phyloP scores from a whole-genome alignment of 768 basidiomycete species.

The Xerocomellus dryophilus region DNA sequence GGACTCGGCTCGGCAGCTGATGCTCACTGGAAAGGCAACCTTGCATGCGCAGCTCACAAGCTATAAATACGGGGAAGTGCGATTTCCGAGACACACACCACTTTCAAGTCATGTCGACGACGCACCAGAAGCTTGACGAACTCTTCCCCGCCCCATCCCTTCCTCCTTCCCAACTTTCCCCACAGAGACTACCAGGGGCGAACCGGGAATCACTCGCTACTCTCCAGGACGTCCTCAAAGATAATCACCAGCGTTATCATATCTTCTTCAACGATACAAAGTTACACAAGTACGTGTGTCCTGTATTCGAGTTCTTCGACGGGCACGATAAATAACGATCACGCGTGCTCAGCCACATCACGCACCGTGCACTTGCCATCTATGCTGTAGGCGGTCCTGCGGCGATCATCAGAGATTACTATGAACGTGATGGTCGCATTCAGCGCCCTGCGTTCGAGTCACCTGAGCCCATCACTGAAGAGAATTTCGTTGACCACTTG shows the following conservation, averaged over 20 bases:
- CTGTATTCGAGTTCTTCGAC: background rate
- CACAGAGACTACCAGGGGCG: conserved; percentile 29
- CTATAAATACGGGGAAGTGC: conserved; percentile 1
- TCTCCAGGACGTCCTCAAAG: conserved; percentile 38
- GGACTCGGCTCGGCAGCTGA: background rate
- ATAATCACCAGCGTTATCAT: conserved; percentile 48
- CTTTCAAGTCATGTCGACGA: conserved; percentile 3
- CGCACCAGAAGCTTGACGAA: conserved; percentile 9
- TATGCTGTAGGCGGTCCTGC: conserved; percentile 28
- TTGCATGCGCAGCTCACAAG: background rate
- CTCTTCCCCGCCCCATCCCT: conserved; percentile 27
- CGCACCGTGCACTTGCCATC: conserved; percentile 30
- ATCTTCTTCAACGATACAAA: conserved; percentile 45
- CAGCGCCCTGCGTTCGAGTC: conserved; percentile 27
- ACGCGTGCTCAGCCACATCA: conserved; percentile 21
- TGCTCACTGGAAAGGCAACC: background rate
- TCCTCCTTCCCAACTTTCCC: conserved; percentile 25
- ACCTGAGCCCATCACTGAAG: conserved; percentile 23
- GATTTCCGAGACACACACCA: background rate
- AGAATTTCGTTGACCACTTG: conserved; percentile 26
- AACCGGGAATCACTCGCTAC: conserved; percentile 20
- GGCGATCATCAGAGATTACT: conserved; percentile 24
- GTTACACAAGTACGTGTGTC: conserved; percentile 49
- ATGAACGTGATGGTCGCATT: conserved; percentile 14
- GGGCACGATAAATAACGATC: background rate